Evolutionary conservation across 768 basidiomycete genomes (phyloP).

Genomic region (Termitomyces sp.): DNA sequence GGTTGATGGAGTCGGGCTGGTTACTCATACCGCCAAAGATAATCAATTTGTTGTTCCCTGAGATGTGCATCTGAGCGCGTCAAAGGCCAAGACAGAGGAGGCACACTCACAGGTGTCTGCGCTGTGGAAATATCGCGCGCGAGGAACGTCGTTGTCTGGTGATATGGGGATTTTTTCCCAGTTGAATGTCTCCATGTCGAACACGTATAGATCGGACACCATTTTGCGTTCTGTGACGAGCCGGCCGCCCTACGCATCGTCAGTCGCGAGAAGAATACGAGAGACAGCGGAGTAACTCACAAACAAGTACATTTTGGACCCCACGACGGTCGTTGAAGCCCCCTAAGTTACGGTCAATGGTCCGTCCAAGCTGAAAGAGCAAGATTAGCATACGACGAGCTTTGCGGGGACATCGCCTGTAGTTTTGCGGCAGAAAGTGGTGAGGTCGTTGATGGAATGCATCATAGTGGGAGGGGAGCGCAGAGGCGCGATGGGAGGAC

Average conservation of each 20-base stretch:
- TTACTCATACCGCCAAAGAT: slow-evolving; percentile 96
- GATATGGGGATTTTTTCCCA: slow-evolving; percentile 73
- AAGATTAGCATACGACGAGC: slow-evolving; percentile 66
- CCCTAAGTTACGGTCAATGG: slow-evolving; percentile 46
- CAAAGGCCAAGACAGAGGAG: background rate
- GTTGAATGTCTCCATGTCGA: slow-evolving; percentile 76
- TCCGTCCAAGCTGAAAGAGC: background rate
- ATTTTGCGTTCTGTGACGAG: slow-evolving; percentile 84
- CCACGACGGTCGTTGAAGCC: slow-evolving; percentile 87
- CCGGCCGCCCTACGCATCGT: slow-evolving; percentile 67
- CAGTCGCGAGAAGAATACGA: background rate
- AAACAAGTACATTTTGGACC: slow-evolving; percentile 87
- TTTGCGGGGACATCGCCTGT: slow-evolving; percentile 86
- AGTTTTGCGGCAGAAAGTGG: slow-evolving; percentile 81
- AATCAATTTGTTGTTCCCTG: slow-evolving; percentile 88
- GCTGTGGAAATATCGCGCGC: slow-evolving; percentile 93
- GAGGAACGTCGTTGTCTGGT: slow-evolving; percentile 70
- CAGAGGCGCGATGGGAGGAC: slow-evolving; percentile 17
- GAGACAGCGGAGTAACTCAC: slow-evolving; percentile 41
- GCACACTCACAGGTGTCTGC: slow-evolving; percentile 69
- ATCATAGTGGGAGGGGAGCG: slow-evolving; percentile 33
- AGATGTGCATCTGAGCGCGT: slow-evolving; percentile 12
- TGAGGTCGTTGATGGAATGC: slow-evolving; percentile 88
- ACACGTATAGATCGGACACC: slow-evolving; percentile 87
- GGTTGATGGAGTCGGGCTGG: slow-evolving; percentile 62